A percentile compares a stretch with the other conserved stretches of the same genome.
These are phyloP conservation scores for Globisporangium spiculum DNA, from an alignment of 352 stramenopile genomes.

Conservation along the genomic window DNA sequence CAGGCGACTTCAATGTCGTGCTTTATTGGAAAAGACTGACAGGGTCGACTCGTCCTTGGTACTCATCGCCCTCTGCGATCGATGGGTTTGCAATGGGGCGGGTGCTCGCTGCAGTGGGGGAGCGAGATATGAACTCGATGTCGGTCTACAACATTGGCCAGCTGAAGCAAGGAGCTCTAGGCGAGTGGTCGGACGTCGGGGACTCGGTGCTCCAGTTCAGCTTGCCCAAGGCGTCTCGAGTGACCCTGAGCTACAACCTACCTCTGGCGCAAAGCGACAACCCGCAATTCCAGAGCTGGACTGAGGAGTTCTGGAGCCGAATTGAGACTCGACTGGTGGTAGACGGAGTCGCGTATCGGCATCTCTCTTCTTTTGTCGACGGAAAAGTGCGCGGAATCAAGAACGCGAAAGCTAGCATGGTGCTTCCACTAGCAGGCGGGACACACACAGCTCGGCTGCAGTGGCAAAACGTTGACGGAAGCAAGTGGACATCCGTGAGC, in stretches of 20 bases:
- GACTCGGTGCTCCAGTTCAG: conserved; percentile 75
- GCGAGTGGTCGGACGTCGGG: conserved; percentile 73
- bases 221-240: conserved; percentile 46
- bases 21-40: conserved; percentile 57
- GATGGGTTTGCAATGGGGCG: conserved; percentile 76
- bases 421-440: conserved; percentile 48
- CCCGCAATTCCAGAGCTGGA: conserved; percentile 56
- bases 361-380: conserved; percentile 67
- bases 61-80: conserved; percentile 47
- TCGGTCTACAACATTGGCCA: conserved; percentile 60
- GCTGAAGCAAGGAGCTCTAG: conserved; percentile 26
- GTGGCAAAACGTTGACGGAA: conserved; percentile 77
- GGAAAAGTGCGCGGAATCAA: conserved; percentile 70
- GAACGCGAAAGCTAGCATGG: conserved; percentile 64
- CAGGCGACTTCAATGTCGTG: conserved; percentile 58
- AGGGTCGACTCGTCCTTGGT: conserved; percentile 57
- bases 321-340: conserved; percentile 64
- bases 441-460: conserved; percentile 64
- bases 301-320: conserved; percentile 38
- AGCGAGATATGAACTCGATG: conserved; percentile 39
- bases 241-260: conserved; percentile 72
- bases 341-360: conserved; percentile 64
- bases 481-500: conserved; percentile 57
- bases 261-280: conserved; percentile 73
- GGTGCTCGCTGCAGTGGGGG: conserved; percentile 49